Conservation (phyloP, 2,329 filamentous ascomycete species). For the Hymenoscyphus fraxineus region DNA sequence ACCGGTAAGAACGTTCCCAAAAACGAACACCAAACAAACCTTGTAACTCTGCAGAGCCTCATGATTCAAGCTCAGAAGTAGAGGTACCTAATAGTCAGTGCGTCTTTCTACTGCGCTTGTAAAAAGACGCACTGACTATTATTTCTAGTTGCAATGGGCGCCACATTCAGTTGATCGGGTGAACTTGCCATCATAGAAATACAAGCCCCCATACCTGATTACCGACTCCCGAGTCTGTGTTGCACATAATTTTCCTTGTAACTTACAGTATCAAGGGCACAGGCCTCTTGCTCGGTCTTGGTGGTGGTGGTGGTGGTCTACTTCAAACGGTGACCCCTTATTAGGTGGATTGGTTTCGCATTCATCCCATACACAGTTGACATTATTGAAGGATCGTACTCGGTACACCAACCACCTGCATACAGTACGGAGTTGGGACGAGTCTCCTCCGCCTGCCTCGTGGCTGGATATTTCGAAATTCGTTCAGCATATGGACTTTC, state of each 20-base stretch:
- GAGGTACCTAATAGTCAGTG: too few relatives aligned
- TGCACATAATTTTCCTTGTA: conserved; percentile 6
- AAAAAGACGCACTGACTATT: too few relatives aligned
- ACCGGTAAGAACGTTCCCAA: neutral
- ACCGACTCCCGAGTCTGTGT: neutral
- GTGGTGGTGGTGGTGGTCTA: conserved; percentile 42
- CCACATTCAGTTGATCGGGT: conserved; percentile 40
- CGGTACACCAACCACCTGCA: conserved; percentile 19
- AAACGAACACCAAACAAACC: neutral
- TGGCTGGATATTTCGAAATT: conserved; percentile 37
- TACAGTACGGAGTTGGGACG: conserved; percentile 12
- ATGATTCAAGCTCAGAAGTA: neutral
- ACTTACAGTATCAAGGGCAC: conserved; percentile 37
- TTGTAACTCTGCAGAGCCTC: neutral
- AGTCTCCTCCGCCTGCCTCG: conserved; percentile 34
- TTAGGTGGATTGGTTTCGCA: conserved; percentile 22
- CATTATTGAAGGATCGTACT: conserved; percentile 24
- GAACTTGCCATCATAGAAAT: conserved; percentile 25
- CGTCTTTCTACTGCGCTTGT: too few relatives aligned
- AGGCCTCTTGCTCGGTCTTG: conserved; percentile 51
- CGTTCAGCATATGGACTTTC: conserved; percentile 34
- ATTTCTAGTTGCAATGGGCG: conserved; percentile 35
- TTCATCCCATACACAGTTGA: too few relatives aligned
- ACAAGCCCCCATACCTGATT: neutral
- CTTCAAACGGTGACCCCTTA: conserved; percentile 46